Evolutionary conservation across 2,329 filamentous ascomycete species (phyloP).

Genomic region (Fusarium dlaminii): DNA sequence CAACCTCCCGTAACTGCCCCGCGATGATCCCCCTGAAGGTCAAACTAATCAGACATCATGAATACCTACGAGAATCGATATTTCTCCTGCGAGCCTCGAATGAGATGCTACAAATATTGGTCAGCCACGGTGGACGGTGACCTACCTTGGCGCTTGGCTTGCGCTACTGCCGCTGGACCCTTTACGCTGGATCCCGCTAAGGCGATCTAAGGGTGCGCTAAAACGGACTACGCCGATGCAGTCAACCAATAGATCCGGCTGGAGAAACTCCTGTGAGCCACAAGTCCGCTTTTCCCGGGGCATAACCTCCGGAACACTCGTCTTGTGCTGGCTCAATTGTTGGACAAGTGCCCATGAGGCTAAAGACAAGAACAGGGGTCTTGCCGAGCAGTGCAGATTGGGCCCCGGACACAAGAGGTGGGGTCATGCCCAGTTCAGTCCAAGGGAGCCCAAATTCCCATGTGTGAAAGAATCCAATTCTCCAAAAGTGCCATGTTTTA

Average conservation of each 20-base stretch:
- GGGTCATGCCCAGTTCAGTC: constrained; percentile 2
- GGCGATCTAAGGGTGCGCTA: constrained; percentile 2
- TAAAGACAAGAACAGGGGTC: constrained; percentile 10
- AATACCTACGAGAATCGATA: constrained; percentile 10
- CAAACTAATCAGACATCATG: constrained; percentile 6
- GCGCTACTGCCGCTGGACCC: constrained; percentile 31
- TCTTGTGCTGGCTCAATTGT: background rate
- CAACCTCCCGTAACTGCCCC: background rate
- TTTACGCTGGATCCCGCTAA: constrained; percentile 21
- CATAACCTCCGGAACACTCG: constrained; percentile 18
- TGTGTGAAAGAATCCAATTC: constrained; percentile 28
- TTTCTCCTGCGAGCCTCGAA: background rate
- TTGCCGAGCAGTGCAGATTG: background rate
- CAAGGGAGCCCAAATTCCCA: constrained; percentile 22
- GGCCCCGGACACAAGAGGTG: constrained; percentile 15
- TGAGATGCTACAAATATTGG: constrained; percentile 9
- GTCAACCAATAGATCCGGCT: background rate
- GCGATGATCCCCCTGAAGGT: constrained; percentile 29
- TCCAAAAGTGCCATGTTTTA: constrained; percentile 37
- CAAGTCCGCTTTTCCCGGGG: constrained; percentile 9
- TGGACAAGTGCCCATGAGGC: background rate
- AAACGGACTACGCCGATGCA: background rate
- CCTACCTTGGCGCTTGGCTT: background rate
- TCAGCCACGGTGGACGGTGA: constrained; percentile 12
- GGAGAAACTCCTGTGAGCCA: background rate